These are phyloP conservation scores for Hygrophila difformis DNA, from an alignment of 257 asterid genomes.

Conservation along the genomic window DNA sequence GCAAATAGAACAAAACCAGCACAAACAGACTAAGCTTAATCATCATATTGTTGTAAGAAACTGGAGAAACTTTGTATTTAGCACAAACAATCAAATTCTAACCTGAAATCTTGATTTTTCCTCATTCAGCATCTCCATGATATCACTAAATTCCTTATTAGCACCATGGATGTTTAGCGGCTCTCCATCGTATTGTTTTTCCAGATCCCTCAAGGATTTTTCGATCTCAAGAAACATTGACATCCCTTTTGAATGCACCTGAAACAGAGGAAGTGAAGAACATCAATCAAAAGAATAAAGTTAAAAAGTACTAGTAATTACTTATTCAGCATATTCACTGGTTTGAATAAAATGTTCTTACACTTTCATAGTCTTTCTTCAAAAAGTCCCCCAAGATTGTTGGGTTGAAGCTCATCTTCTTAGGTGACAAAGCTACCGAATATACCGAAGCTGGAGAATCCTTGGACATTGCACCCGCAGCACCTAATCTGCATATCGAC, in stretches of 20 bases:
- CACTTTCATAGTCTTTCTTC: conserved; percentile 58
- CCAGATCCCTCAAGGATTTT: conserved; percentile 52
- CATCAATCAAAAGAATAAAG: conserved; percentile 7
- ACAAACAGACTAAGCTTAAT: too few relatives aligned
- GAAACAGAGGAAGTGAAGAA: conserved; percentile 9
- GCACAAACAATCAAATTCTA: conserved; percentile 54
- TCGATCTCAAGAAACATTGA: conserved; percentile 62
- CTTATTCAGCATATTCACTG: conserved; percentile 2
- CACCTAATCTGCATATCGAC: conserved; percentile 61
- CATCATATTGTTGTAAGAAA: too few relatives aligned
- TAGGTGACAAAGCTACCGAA: conserved; percentile 79
- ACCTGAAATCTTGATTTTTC: conserved; percentile 64
- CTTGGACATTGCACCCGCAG: conserved; percentile 81
- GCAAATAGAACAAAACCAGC: neutral
- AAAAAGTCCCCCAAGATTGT: conserved; percentile 48
- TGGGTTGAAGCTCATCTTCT: conserved; percentile 56
- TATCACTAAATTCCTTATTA: conserved; percentile 46
- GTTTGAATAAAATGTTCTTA: conserved; percentile 20
- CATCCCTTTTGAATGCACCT: conserved; percentile 62
- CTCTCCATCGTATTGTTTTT: conserved; percentile 43
- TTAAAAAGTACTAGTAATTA: neutral
- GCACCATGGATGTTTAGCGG: conserved; percentile 58
- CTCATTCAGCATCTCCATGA: conserved; percentile 60
- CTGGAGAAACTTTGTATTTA: neutral
- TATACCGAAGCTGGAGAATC: conserved; percentile 62